Conservation (phyloP, 768 basidiomycete species). For the Leucogyrophana mollusca region DNA sequence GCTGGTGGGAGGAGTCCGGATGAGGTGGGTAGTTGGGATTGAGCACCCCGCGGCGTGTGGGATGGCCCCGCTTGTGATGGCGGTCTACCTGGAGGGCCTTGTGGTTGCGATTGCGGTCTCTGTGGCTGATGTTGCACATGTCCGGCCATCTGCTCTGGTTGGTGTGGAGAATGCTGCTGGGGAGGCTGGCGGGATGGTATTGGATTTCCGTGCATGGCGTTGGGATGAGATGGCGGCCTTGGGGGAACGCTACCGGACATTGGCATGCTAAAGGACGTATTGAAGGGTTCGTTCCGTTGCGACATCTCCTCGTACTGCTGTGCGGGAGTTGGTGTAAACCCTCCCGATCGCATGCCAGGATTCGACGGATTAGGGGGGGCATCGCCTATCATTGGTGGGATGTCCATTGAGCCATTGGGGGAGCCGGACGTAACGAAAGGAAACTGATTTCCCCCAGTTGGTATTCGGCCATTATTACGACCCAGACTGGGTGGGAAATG, state of each 20-base stretch:
- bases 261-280: slow-evolving; percentile 32
- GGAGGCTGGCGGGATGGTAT: slow-evolving; percentile 33
- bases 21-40: slow-evolving; percentile 33
- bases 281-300: slow-evolving; percentile 36
- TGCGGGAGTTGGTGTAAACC: slow-evolving; percentile 58
- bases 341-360: slow-evolving; percentile 26
- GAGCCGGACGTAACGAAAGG: slow-evolving; percentile 50
- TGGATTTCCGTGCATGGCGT: slow-evolving; percentile 25
- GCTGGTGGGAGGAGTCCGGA: slow-evolving; percentile 22
- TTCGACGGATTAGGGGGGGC: slow-evolving; percentile 38
- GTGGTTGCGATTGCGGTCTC: slow-evolving; percentile 63
- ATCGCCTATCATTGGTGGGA: slow-evolving; percentile 40
- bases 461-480: slow-evolving; percentile 35
- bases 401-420: slow-evolving; percentile 46
- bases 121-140: slow-evolving; percentile 40
- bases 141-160: slow-evolving; percentile 42
- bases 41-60: slow-evolving; percentile 44
- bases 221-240: slow-evolving; percentile 46
- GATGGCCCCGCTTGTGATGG: slow-evolving; percentile 49
- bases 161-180: slow-evolving; percentile 46
- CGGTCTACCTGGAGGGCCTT: slow-evolving; percentile 45
- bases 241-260: slow-evolving; percentile 38
- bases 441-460: slow-evolving; percentile 32
- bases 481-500: slow-evolving; percentile 31
- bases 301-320: slow-evolving; percentile 65